phyloP scores from a whole-genome alignment of 805 yeast genomes.

The Kregervanrija delftensis region DNA sequence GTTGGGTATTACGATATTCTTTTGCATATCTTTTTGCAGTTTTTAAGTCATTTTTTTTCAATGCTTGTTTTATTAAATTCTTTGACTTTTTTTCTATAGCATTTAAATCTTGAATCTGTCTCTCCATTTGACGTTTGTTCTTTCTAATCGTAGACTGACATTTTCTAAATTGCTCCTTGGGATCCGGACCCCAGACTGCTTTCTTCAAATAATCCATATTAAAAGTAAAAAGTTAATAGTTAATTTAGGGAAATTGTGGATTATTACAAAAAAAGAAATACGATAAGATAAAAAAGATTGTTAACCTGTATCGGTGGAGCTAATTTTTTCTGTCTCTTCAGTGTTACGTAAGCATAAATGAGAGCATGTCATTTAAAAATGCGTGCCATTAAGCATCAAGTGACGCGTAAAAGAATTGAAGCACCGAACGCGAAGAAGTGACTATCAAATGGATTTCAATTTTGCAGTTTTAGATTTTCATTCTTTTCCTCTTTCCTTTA shows the following conservation, averaged over 20 bases:
- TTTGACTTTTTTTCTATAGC: slow-evolving; percentile 71
- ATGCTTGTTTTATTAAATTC: slow-evolving; percentile 63
- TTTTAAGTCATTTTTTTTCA: slow-evolving; percentile 67
- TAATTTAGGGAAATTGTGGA: background rate
- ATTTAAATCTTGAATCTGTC: slow-evolving; percentile 58
- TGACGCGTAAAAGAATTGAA: too few species aligned
- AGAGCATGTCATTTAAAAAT: background rate
- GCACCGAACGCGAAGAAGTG: too few species aligned
- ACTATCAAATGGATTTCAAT: too few species aligned
- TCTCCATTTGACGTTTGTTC: slow-evolving; percentile 78
- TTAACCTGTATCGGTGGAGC: too few species aligned
- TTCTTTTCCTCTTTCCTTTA: too few species aligned
- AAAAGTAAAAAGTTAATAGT: background rate
- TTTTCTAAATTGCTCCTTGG: slow-evolving; percentile 78
- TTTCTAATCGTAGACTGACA: slow-evolving; percentile 76
- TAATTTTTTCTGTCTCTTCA: too few species aligned
- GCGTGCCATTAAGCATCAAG: too few species aligned
- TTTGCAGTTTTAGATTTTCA: too few species aligned
- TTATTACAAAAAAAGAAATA: background rate
- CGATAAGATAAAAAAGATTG: background rate
- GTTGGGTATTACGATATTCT: slow-evolving; percentile 67
- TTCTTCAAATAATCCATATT: slow-evolving; percentile 77
- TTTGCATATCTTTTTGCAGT: slow-evolving; percentile 75
- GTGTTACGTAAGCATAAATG: background rate
- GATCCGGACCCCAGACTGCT: slow-evolving; percentile 95